Evolutionary conservation across 768 basidiomycete genomes (phyloP).

Genomic region (Suillus subaureus): DNA sequence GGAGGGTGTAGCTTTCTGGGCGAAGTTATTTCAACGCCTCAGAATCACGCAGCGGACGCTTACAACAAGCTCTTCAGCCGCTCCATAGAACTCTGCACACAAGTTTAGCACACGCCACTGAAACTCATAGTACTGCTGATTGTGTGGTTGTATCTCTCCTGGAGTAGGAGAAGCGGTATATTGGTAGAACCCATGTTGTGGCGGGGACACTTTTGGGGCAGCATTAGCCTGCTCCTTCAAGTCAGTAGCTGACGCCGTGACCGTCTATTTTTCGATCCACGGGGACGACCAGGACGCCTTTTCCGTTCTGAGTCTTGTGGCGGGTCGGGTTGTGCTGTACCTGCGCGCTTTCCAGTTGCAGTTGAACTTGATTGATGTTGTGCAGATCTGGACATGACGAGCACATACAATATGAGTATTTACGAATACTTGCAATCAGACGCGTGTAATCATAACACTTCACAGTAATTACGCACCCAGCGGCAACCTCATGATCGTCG

Average conservation of each 20-base stretch:
- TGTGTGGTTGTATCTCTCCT: slow-evolving; percentile 58
- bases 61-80: slow-evolving; percentile 83
- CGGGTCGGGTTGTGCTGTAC: slow-evolving; percentile 31
- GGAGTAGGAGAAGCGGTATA: slow-evolving; percentile 43
- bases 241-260: slow-evolving; percentile 38
- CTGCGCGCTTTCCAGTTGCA: slow-evolving; percentile 21
- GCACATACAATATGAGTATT: slow-evolving; percentile 7
- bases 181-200: slow-evolving; percentile 48
- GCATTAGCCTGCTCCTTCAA: slow-evolving; percentile 22
- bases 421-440: slow-evolving; percentile 16
- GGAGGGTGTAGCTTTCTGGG: slow-evolving; percentile 59
- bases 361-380: slow-evolving; percentile 16
- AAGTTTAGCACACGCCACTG: slow-evolving; percentile 84
- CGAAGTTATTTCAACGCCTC: slow-evolving; percentile 15
- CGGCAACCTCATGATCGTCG: slow-evolving; percentile 41
- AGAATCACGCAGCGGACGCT: slow-evolving; percentile 28
- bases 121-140: slow-evolving; percentile 83
- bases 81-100: slow-evolving; percentile 84
- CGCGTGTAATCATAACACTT: slow-evolving; percentile 8
- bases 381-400: slow-evolving; percentile 25
- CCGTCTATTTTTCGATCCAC: slow-evolving; percentile 77
- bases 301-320: slow-evolving; percentile 47
- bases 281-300: slow-evolving; percentile 76
- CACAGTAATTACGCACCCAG: slow-evolving; percentile 31
- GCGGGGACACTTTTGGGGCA: slow-evolving; percentile 31